Conservation (phyloP, 257 asterid genomes). For the Lycium barbarum region DNA sequence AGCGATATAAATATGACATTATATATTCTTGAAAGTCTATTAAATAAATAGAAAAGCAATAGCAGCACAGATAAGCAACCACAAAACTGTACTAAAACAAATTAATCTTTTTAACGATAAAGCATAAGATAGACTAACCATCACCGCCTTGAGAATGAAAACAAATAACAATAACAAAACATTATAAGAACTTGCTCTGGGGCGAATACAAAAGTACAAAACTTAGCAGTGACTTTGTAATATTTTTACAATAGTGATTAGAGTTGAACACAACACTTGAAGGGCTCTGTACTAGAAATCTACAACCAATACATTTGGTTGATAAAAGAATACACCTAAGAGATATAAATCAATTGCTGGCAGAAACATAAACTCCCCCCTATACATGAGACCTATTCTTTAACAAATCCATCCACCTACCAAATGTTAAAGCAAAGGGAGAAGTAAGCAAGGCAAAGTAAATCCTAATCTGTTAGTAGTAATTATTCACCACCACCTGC, state of each 20-base stretch:
- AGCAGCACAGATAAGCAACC: background rate
- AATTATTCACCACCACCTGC: slow-evolving; percentile 32
- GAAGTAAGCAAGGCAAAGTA: slow-evolving; percentile 23
- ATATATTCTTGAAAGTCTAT: background rate
- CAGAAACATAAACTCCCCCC: slow-evolving; percentile 18
- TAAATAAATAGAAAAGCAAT: too few relatives aligned
- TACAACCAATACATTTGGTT: slow-evolving; percentile 26
- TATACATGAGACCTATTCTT: background rate
- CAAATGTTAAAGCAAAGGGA: slow-evolving; percentile 7
- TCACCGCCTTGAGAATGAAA: background rate
- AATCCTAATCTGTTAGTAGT: slow-evolving; percentile 26
- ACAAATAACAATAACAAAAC: background rate
- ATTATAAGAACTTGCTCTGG: background rate
- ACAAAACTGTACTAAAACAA: too few relatives aligned
- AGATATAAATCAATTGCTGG: slow-evolving; percentile 20
- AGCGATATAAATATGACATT: background rate
- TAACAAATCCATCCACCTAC: slow-evolving; percentile 4
- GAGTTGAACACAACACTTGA: background rate
- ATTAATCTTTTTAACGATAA: background rate
- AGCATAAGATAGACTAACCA: background rate
- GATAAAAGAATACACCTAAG: slow-evolving; percentile 9
- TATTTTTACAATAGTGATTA: background rate
- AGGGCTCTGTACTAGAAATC: slow-evolving; percentile 8
- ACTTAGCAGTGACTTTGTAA: background rate
- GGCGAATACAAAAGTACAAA: background rate